Conservation (phyloP, 2,329 filamentous ascomycete species). For the Mycosphaerella sp. region DNA sequence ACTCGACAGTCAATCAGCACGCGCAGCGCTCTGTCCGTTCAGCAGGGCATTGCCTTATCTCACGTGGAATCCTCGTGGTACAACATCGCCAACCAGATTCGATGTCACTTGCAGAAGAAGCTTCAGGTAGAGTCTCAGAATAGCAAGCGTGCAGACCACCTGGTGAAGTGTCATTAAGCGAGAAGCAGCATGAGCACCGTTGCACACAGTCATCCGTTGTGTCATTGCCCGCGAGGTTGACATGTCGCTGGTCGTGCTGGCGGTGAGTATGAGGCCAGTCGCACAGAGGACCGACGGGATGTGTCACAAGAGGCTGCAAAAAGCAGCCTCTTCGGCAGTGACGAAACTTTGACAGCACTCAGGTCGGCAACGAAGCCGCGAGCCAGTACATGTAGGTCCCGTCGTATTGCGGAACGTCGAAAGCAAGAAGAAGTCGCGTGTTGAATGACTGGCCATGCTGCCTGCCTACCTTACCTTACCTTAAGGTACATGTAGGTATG, state of each 20-base stretch:
- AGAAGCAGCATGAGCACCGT: background rate
- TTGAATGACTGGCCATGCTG: too few species aligned
- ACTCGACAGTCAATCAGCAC: background rate
- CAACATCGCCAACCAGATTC: background rate
- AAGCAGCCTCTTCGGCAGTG: background rate
- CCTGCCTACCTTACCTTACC: too few species aligned
- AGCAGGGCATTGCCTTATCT: background rate
- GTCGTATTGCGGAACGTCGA: too few species aligned
- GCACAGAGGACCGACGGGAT: background rate
- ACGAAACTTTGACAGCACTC: constrained; percentile 1
- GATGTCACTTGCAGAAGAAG: background rate
- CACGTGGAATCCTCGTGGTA: background rate
- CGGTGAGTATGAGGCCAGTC: constrained; percentile 5
- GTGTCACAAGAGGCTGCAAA: constrained; percentile 2
- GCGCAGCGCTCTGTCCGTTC: background rate
- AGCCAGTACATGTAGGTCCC: background rate
- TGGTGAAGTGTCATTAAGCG: constrained; percentile 4
- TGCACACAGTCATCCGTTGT: background rate
- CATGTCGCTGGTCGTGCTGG: background rate
- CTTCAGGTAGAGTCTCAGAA: background rate
- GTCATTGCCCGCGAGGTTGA: background rate
- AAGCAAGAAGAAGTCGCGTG: too few species aligned
- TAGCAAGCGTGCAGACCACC: background rate
- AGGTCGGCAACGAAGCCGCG: background rate
- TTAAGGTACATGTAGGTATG: too few species aligned